Percentiles rank a stretch among this genome's conserved stretches.
These are phyloP conservation scores for Diaporthe helianthi DNA, from an alignment of 2,329 filamentous ascomycete species.

Conservation along the genomic window DNA sequence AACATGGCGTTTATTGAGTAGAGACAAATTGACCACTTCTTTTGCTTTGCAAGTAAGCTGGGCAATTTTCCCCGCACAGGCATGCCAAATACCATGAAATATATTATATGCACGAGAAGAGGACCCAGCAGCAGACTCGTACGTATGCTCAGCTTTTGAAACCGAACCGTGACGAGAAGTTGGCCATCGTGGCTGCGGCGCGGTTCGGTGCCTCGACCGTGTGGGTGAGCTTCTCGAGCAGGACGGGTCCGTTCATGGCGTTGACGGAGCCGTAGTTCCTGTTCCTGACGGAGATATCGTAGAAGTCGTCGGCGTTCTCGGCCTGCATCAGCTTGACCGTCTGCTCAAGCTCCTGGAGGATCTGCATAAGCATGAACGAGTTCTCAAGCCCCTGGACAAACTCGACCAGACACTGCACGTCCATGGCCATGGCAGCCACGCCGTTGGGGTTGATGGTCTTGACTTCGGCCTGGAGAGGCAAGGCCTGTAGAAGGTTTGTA, in stretches of 20 bases:
- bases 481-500: constrained; percentile 55
- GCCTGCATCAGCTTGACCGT: constrained; percentile 86
- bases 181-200: constrained; percentile 70
- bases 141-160: constrained; percentile 52
- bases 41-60: background rate
- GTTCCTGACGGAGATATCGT: constrained; percentile 87
- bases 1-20: constrained; percentile 14
- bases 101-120: background rate
- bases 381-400: constrained; percentile 91
- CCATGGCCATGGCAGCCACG: constrained; percentile 79
- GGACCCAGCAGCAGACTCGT: background rate
- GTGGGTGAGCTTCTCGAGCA: constrained; percentile 86
- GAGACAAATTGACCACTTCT: constrained; percentile 28
- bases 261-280: constrained; percentile 95
- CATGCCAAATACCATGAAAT: constrained; percentile 10
- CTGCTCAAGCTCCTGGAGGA: constrained; percentile 91
- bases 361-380: constrained; percentile 82
- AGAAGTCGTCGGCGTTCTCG: constrained; percentile 96
- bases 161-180: constrained; percentile 78
- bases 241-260: constrained; percentile 82
- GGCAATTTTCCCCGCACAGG: background rate
- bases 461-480: constrained; percentile 80
- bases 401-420: constrained; percentile 81
- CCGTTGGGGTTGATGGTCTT: constrained; percentile 88
- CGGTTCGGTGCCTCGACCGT: constrained; percentile 65